Base-by-base conservation (phyloP, 805 yeast species). In the Spathaspora gorwiae region DNA sequence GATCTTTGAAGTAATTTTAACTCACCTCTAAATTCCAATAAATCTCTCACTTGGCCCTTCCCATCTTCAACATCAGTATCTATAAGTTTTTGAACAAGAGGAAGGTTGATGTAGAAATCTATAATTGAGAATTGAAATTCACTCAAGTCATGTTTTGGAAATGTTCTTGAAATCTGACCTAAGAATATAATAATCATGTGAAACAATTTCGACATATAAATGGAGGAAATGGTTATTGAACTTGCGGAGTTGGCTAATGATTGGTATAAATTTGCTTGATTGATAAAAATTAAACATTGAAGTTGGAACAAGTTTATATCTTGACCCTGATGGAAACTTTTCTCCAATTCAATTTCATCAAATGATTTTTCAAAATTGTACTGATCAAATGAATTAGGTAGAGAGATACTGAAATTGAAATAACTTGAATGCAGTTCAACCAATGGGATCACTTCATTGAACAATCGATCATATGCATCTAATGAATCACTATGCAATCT, bases 401-500 rank as follows among this genome's bases (percentile, higher is more conserved):
- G 29, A 13, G 42, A 26, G 10, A 48, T 35, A 9, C 41, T 35
- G 9, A 35, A n/a, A 13, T 42, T 43, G 38, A 49, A 43, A 32
- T 35, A 37, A n/a, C 39, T 43, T 26, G 47, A 27, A 12, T 40
- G 12, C 14, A n/a, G 35, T n/a, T 14, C 24, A 6, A 35, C 42
- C 13, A 46, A 4, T 11, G 44, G 9, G 29, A 52, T 49, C 40
- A 64, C 39, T 13, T 59, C 60, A 1, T 53, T 47, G 13, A 71
- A 68, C 6, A 86, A 53, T 27, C 66, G 68, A 30, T 76, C 75
- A 50, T 80, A 83, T 19, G 76, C 72, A 3, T 59, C 62, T 32
- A 83, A 57, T 0, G 92, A 74, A 43, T 86, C 90, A 26, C 83
- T 84, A 26, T 70, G 61, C 24, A 85, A 72, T 26, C 75, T 73